These are phyloP conservation scores for Tuber indicum DNA, from an alignment of 495 filamentous ascomycete species.

Conservation along the genomic window DNA sequence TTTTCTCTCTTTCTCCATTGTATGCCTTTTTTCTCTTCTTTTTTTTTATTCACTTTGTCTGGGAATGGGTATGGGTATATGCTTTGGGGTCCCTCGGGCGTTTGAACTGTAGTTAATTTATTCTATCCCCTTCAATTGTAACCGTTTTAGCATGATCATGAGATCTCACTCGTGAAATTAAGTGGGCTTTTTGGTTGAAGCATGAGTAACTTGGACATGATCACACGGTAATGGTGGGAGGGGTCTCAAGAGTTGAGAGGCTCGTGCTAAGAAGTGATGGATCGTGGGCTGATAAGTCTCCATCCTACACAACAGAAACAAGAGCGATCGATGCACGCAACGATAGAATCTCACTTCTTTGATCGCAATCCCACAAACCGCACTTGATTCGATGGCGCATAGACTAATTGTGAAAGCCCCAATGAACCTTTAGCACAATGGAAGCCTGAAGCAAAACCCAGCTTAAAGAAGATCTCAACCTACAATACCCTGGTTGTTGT, in stretches of 20 bases:
- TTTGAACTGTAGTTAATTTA: slow-evolving; percentile 1
- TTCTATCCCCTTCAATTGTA: background rate
- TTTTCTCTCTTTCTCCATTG: background rate
- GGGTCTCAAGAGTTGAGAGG: background rate
- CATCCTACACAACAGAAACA: too few relatives aligned
- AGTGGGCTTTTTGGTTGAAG: background rate
- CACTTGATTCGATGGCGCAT: too few relatives aligned
- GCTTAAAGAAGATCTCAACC: too few relatives aligned
- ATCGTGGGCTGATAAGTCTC: too few relatives aligned
- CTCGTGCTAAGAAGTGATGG: too few relatives aligned
- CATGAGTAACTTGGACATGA: background rate
- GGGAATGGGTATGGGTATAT: background rate
- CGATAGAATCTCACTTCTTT: too few relatives aligned
- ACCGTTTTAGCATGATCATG: background rate
- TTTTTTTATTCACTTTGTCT: slow-evolving; percentile 2
- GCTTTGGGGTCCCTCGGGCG: background rate
- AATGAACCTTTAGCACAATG: too few relatives aligned
- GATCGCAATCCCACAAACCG: too few relatives aligned
- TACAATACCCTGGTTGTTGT: too few relatives aligned
- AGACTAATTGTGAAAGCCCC: too few relatives aligned
- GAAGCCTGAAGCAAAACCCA: too few relatives aligned
- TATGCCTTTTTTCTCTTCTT: background rate
- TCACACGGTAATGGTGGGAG: background rate
- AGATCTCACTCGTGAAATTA: background rate
- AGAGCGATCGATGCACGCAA: too few relatives aligned